These are phyloP conservation scores for Penicillium digitatum DNA, from an alignment of 2,329 filamentous ascomycete species.

Conservation along the genomic window DNA sequence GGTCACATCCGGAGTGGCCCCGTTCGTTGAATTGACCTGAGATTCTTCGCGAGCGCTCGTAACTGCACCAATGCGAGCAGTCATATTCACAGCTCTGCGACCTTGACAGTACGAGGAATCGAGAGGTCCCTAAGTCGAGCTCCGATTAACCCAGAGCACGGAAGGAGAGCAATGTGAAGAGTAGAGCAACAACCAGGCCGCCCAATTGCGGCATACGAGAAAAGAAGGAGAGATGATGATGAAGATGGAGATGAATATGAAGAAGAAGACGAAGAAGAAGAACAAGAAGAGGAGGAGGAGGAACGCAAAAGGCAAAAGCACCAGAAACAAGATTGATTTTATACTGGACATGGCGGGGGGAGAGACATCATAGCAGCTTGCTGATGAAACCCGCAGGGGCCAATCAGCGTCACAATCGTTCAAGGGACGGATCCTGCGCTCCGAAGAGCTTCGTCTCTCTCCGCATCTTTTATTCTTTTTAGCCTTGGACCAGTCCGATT, in stretches of 20 bases:
- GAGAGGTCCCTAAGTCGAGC: not conserved
- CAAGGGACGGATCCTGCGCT: slow-evolving; percentile 8
- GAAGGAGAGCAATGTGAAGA: not conserved
- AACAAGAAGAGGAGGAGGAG: too few relatives aligned
- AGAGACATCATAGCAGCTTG: slow-evolving; percentile 10
- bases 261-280: not conserved
- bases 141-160: not conserved
- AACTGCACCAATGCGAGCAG: slow-evolving; percentile 15
- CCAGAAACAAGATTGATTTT: not conserved
- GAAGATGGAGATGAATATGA: too few relatives aligned
- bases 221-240: not conserved
- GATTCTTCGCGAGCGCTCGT: slow-evolving; percentile 13
- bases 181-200: not conserved
- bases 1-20: slow-evolving; percentile 4
- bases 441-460: slow-evolving; percentile 14
- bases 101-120: not conserved
- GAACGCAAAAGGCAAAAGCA: not conserved
- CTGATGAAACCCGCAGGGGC: slow-evolving; percentile 9
- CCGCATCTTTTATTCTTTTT: slow-evolving; percentile 6
- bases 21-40: slow-evolving; percentile 3
- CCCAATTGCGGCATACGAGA: not conserved
- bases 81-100: slow-evolving; percentile 11
- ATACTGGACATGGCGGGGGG: slow-evolving; percentile 4
- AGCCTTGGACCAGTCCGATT: not conserved
- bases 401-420: slow-evolving; percentile 16